These are phyloP conservation scores for Pleoardoris graminearum DNA, from an alignment of 2,329 filamentous ascomycete species.

Conservation along the genomic window DNA sequence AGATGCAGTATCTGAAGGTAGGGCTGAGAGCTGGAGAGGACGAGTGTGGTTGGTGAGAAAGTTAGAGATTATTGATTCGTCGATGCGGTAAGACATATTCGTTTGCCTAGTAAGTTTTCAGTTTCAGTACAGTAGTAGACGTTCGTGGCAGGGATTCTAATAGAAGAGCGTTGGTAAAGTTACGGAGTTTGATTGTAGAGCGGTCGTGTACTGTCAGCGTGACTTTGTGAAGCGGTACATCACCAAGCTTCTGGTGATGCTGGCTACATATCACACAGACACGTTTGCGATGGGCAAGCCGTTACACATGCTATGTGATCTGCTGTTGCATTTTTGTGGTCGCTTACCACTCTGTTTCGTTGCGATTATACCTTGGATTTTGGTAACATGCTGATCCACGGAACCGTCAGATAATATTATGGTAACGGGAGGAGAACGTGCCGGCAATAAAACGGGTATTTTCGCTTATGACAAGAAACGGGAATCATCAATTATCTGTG, in stretches of 20 bases:
- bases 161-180: neutral
- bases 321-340: neutral
- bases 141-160: no score
- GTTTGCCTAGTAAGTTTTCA: no score
- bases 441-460: no score
- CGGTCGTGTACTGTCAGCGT: neutral
- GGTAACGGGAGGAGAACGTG: no score
- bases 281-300: neutral
- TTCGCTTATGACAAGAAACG: no score
- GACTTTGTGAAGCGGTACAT: neutral
- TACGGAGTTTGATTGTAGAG: neutral
- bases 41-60: constrained; percentile 25
- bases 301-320: neutral
- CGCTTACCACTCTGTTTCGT: neutral
- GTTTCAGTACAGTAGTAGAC: no score
- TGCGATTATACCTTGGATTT: no score
- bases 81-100: constrained; percentile 18
- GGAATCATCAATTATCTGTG: no score
- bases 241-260: neutral
- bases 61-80: constrained; percentile 19
- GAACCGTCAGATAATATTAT: no score
- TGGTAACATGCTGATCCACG: no score
- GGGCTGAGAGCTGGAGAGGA: constrained; percentile 12
- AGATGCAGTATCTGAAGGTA: constrained; percentile 5
- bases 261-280: neutral